Evolutionary conservation across 2,329 filamentous ascomycete genomes (phyloP).

Genomic region (Microdochium bolleyi): DNA sequence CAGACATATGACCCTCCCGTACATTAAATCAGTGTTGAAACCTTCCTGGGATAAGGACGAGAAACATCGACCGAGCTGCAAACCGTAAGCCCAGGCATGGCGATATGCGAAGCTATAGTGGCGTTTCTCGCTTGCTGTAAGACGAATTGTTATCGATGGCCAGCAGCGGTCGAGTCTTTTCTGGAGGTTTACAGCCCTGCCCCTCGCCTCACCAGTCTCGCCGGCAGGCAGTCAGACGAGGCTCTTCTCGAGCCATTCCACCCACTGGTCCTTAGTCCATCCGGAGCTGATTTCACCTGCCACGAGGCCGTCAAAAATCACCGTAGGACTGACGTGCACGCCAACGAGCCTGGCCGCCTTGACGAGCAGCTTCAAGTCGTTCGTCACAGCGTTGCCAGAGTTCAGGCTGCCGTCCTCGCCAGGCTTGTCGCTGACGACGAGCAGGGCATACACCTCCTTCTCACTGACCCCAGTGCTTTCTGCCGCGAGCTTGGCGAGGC

Average conservation of each 20-base stretch:
- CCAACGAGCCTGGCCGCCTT: conserved; percentile 74
- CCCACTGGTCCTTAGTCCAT: conserved; percentile 77
- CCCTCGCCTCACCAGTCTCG: neutral
- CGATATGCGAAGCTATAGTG: too few species aligned
- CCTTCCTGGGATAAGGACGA: too few species aligned
- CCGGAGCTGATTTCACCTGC: conserved; percentile 70
- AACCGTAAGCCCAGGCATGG: neutral
- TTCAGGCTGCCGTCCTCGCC: conserved; percentile 64
- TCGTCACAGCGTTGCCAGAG: conserved; percentile 71
- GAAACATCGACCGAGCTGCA: too few species aligned
- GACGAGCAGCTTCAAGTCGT: conserved; percentile 76
- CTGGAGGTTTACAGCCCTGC: too few species aligned
- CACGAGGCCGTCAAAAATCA: conserved; percentile 79
- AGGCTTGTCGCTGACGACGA: conserved; percentile 62
- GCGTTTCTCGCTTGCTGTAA: too few species aligned
- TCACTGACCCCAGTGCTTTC: conserved; percentile 61
- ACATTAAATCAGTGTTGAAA: too few species aligned
- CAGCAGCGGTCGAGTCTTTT: too few species aligned
- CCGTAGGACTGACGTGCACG: conserved; percentile 86
- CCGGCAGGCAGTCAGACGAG: conserved; percentile 24
- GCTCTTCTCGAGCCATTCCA: conserved; percentile 65
- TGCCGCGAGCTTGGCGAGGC: conserved; percentile 67
- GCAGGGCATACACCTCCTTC: conserved; percentile 57
- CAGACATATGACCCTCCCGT: neutral
- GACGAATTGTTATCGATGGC: too few species aligned